Percentiles rank a stretch among this genome's conserved stretches.
Evolutionary conservation across 768 basidiomycete genomes (phyloP).

Genomic region (Kwoniella sp.): DNA sequence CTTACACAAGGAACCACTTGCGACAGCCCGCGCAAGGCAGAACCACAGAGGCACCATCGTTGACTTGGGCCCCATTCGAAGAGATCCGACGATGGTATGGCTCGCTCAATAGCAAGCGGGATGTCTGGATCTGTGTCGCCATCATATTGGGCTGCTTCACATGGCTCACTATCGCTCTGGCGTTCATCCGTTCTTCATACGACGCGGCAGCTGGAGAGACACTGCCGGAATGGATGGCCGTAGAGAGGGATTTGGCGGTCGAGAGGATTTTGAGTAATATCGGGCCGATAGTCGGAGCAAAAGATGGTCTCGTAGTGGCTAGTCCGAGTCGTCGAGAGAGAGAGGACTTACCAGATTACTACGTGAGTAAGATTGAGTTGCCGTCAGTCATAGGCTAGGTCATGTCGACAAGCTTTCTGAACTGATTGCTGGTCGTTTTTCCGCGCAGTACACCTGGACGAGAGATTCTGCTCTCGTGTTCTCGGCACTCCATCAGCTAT

Average conservation of each 20-base stretch:
- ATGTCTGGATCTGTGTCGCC: no score
- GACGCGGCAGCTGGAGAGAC: no score
- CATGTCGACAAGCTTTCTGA: not conserved
- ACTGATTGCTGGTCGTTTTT: not conserved
- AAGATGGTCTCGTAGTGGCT: slow-evolving; percentile 55
- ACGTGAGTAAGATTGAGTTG: slow-evolving; percentile 37
- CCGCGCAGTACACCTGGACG: slow-evolving; percentile 51
- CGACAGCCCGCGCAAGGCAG: no score
- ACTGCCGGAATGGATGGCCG: slow-evolving; percentile 1
- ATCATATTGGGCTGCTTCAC: no score
- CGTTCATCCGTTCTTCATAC: no score
- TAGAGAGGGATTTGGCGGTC: slow-evolving; percentile 30
- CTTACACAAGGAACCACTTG: no score
- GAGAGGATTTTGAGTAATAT: slow-evolving; percentile 45
- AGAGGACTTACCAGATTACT: slow-evolving; percentile 53
- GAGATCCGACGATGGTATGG: no score
- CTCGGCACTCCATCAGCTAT: slow-evolving; percentile 32
- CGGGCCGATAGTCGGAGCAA: slow-evolving; percentile 52
- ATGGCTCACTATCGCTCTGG: no score
- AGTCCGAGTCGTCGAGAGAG: slow-evolving; percentile 45
- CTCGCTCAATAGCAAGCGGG: no score
- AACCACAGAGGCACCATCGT: no score
- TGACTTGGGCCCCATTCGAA: no score
- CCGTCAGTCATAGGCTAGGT: not conserved
- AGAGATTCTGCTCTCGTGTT: slow-evolving; percentile 49